Base-by-base conservation (phyloP, 73 alveolate species). In the Paraurostyla sp. region DNA sequence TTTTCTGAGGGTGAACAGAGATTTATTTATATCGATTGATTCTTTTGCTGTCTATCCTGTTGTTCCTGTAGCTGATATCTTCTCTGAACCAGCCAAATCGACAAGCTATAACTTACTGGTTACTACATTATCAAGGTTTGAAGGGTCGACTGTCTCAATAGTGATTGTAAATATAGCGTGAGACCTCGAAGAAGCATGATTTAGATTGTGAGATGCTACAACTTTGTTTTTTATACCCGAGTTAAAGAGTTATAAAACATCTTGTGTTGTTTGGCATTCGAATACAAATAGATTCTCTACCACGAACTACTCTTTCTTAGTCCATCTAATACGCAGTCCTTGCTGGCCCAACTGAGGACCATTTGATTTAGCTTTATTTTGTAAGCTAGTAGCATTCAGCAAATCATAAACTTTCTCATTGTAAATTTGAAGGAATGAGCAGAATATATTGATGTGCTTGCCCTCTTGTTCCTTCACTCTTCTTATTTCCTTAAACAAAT, bases 141-240 rank as follows among this genome's bases (percentile, higher is more conserved):
- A 54, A 0, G 94, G 92, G 43, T 96, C 97, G 23, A 87, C 93
- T 40, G 97, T 87, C 60, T 97, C 98, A 15, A 95, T 80, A 38
- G 97, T 97, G 0, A 98, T 65, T 63, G 97, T 96, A 68, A 98
- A 94, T 20, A 98, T 97, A 42, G 99, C 92, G 91, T 98, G 99
- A 18, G 99, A 96, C 32, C 99, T 87, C 29, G 98, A 90, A 23
- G 99, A 96, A 30, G 94, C 89, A 63, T 91, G 94, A 89, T 98
- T 98, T 38, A 96, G 92, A 68, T 97, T 97, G 40, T 98, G 98
- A 0, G 98, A 95, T 23, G 99, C 99, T 71, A 98, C 98, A 11
- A 98, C 92, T 83, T 99, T 91, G 91, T 96, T 97, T 82, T 86
- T 96, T 51, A 95, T 95, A 11, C 99, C 99, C 32, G 59, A 73